Conservation (phyloP, 805 yeast species). For the Grigorovia yakushimaensis region DNA sequence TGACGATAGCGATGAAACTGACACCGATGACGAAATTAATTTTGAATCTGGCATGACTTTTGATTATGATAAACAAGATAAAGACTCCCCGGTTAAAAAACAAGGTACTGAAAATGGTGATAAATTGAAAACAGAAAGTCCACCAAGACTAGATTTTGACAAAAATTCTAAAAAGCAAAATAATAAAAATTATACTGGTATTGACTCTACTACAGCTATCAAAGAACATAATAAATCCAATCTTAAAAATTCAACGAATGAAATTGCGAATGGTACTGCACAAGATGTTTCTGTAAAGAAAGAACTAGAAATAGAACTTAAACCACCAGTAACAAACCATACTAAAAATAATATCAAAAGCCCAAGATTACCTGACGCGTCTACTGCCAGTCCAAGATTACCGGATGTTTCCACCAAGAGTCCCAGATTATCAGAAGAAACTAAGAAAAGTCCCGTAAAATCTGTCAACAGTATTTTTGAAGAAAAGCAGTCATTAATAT, state of each 20-base stretch:
- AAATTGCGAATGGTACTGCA: background rate
- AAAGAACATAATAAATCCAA: background rate
- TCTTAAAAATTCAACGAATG: background rate
- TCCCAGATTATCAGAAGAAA: background rate
- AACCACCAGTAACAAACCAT: background rate
- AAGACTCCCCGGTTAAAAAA: slow-evolving; percentile 6
- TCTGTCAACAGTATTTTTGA: slow-evolving; percentile 21
- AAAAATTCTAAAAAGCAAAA: background rate
- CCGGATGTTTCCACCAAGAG: background rate
- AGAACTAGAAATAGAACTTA: background rate
- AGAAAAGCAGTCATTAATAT: slow-evolving; percentile 22
- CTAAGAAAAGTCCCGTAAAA: slow-evolving; percentile 1
- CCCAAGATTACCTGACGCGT: background rate
- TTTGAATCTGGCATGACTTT: slow-evolving; percentile 25
- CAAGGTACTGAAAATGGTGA: background rate
- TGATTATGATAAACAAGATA: slow-evolving; percentile 28
- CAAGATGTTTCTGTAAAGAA: background rate
- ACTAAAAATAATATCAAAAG: background rate
- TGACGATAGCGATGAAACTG: slow-evolving; percentile 24
- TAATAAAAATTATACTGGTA: background rate
- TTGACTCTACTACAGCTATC: no score
- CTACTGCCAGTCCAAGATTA: background rate
- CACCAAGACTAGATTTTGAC: background rate
- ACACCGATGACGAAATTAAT: slow-evolving; percentile 26
- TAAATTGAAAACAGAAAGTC: background rate